Percentiles rank a stretch among this genome's conserved stretches.
Evolutionary conservation across 352 stramenopile genomes (phyloP).

Genomic region (Globisporangium paddicum): DNA sequence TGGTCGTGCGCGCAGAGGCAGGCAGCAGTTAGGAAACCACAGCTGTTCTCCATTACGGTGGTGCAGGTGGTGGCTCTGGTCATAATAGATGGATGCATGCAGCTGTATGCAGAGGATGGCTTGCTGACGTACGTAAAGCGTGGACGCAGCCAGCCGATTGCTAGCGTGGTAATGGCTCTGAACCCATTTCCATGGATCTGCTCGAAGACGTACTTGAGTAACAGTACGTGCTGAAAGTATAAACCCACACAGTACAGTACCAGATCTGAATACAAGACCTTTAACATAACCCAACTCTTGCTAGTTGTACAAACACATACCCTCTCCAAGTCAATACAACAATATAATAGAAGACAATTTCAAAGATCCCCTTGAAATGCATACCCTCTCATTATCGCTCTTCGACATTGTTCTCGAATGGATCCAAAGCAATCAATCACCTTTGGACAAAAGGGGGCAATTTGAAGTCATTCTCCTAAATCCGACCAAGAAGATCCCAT

Average conservation of each 20-base stretch:
- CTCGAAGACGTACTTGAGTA: background rate
- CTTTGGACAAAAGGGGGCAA: constrained; percentile 1
- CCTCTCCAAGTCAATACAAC: background rate
- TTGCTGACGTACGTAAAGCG: too few relatives aligned
- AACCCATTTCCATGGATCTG: background rate
- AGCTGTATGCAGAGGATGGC: background rate
- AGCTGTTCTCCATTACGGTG: background rate
- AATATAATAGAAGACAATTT: too few relatives aligned
- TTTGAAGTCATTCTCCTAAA: background rate
- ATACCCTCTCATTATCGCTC: background rate
- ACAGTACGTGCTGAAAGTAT: background rate
- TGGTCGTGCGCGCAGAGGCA: background rate
- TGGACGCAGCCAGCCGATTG: too few relatives aligned
- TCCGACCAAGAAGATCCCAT: constrained; percentile 2
- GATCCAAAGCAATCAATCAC: too few relatives aligned
- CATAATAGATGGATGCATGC: background rate
- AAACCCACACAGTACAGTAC: background rate
- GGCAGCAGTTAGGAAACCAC: background rate
- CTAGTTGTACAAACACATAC: background rate
- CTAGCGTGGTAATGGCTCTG: background rate
- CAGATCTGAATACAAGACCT: background rate
- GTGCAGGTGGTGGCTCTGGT: background rate
- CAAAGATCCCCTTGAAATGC: background rate
- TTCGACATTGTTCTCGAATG: constrained; percentile 11
- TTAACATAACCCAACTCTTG: too few relatives aligned